Base-by-base conservation (phyloP, 2,329 filamentous ascomycete genomes). In the Neophaeococcomyces aloes region DNA sequence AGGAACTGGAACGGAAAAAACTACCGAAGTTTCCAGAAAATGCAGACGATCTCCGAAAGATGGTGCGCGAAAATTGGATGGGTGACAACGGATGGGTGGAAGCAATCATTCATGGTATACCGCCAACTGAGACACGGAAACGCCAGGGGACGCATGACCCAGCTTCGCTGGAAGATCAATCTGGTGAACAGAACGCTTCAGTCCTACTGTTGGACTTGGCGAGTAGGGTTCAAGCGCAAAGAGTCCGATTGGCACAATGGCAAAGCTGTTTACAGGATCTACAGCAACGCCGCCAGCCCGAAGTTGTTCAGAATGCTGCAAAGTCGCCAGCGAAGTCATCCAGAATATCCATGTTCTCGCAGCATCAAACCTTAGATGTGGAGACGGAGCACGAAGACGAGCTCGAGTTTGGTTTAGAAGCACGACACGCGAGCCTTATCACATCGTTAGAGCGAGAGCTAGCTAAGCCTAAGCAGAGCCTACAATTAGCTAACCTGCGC, bases 51-150 rank as follows among this genome's bases (percentile, higher is more conserved):
- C 10, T 30, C 7, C 13, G 7, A 29, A 27, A 13, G n/a, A 18
- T 39, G 10, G 27, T 35, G 17, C 27, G 29, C n/a, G 35, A 33
- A 15, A 35, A 45, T 29, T 94, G 87, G 87, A 70, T 83, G 11
- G 87, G 86, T 2, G 78, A 81, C 55, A 75, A 81, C 47, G 73
- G 76, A 44, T 89, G 86, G 81, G 72, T 85, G 54, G 74, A 85
- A 37, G 70, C 76, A 2, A 65, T 94, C 15, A 59, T 91, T 0
- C 70, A 80, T 39, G 84, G 84, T 2, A 80, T 85, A 35, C 67
- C 69, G 15, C 67, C 66, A 6, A 63, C 69, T 2, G 67, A 67
- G 19, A 73, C 68, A 25, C 48, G 58, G 29, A 46, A 30, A 15
- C 46, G 38, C 17, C n/a, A n/a, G n/a, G n/a, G n/a, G n/a, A n/a